Percentiles rank a stretch among this genome's conserved stretches.
These are phyloP conservation scores for Cucurbita argyrosperma DNA, from an alignment of 306 rosid species.

Conservation along the genomic window DNA sequence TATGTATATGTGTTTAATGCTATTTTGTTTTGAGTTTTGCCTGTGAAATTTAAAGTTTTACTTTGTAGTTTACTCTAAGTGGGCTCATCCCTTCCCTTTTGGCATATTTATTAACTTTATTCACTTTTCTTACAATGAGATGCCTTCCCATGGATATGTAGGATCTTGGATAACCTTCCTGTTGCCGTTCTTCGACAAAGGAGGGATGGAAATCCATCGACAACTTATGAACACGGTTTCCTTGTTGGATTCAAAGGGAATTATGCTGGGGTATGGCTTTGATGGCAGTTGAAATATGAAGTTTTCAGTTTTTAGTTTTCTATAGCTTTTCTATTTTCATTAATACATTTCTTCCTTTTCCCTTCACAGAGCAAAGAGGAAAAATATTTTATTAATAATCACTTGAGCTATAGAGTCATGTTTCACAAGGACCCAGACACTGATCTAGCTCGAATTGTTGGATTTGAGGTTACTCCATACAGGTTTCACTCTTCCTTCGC, in stretches of 20 bases:
- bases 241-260: constrained; percentile 94
- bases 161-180: constrained; percentile 98
- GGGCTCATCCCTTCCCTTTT: background rate
- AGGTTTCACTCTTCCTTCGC: constrained; percentile 31
- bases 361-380: constrained; percentile 79
- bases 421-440: constrained; percentile 88
- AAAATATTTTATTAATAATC: constrained; percentile 87
- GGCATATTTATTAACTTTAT: background rate
- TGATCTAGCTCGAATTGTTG: constrained; percentile 86
- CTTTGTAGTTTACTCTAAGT: background rate
- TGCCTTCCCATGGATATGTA: constrained; percentile 11
- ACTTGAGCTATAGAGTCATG: constrained; percentile 96
- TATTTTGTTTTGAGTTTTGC: background rate
- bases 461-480: constrained; percentile 94
- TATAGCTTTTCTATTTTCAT: background rate
- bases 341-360: constrained; percentile 13
- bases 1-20: constrained; percentile 1
- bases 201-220: constrained; percentile 74
- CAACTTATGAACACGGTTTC: constrained; percentile 91
- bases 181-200: constrained; percentile 94
- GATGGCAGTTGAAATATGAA: constrained; percentile 10
- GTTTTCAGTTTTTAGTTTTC: background rate
- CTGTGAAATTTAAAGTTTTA: background rate
- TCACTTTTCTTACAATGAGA: background rate
- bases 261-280: constrained; percentile 77